Percentiles rank a stretch among this genome's conserved stretches.
phyloP scores from a whole-genome alignment of 116 monocot species.

The Zostera marina region DNA sequence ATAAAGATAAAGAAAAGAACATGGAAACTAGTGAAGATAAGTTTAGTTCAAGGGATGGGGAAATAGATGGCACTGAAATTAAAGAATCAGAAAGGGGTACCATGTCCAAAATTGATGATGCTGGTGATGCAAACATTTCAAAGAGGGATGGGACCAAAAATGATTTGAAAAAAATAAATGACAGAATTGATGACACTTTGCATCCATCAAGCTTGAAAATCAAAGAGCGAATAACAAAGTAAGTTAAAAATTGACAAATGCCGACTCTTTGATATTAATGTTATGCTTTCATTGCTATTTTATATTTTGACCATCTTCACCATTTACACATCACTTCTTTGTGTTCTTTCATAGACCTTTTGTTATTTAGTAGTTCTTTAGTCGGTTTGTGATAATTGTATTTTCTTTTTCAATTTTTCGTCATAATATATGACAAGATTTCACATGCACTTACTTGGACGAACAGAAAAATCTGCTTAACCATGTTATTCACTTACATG shows the following conservation, averaged over 20 bases:
- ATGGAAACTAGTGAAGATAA: not conserved
- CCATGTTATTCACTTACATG: too few relatives aligned
- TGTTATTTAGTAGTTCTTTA: not conserved
- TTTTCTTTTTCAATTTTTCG: too few relatives aligned
- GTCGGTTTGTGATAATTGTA: too few relatives aligned
- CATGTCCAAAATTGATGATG: not conserved
- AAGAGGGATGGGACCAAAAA: slow-evolving; percentile 2
- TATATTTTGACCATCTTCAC: not conserved
- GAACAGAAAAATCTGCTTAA: too few relatives aligned
- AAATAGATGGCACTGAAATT: not conserved
- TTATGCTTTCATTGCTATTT: not conserved
- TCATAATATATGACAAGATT: too few relatives aligned
- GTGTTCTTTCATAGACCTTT: not conserved
- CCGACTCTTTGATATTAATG: not conserved
- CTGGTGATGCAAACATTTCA: not conserved
- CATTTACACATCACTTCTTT: not conserved
- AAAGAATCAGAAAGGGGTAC: not conserved
- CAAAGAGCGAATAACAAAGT: slow-evolving; percentile 42
- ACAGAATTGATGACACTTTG: not conserved
- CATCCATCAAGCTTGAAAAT: slow-evolving; percentile 17
- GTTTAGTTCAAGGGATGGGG: not conserved
- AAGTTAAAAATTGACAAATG: slow-evolving; percentile 1
- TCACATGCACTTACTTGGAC: too few relatives aligned
- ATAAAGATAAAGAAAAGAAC: slow-evolving; percentile 15
- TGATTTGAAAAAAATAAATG: not conserved